A percentile compares a stretch with the other conserved stretches of the same genome.
Conservation (phyloP, 805 yeast genomes). For the Candida verbasci region DNA sequence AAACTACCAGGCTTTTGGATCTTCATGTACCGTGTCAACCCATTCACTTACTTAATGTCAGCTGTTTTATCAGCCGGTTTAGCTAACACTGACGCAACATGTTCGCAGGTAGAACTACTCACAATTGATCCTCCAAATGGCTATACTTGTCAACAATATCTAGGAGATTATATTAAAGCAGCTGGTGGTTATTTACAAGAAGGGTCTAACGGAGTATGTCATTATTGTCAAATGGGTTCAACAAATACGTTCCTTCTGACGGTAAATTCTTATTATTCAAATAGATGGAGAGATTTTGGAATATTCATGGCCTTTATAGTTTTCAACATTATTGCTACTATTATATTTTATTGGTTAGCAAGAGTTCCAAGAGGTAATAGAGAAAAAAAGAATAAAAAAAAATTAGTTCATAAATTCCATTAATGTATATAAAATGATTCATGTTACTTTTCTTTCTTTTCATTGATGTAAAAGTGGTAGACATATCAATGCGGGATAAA, state of each 20-base stretch:
- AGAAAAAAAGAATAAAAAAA: constrained; percentile 20
- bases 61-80: constrained; percentile 43
- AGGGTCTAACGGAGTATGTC: constrained; percentile 50
- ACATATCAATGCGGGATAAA: too few species aligned
- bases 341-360: constrained; percentile 51
- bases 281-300: constrained; percentile 67
- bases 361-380: constrained; percentile 65
- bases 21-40: constrained; percentile 74
- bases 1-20: constrained; percentile 80
- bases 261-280: constrained; percentile 37
- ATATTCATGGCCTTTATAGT: constrained; percentile 52
- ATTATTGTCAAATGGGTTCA: constrained; percentile 49
- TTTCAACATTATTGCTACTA: constrained; percentile 25
- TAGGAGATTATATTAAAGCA: constrained; percentile 35
- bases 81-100: constrained; percentile 45
- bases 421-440: too few species aligned
- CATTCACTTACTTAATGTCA: constrained; percentile 65
- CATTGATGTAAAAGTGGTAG: too few species aligned
- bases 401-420: too few species aligned
- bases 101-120: constrained; percentile 24
- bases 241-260: constrained; percentile 57
- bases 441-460: too few species aligned
- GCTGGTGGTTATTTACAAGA: constrained; percentile 57
- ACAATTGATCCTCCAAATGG: constrained; percentile 45
- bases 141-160: constrained; percentile 57